Evolutionary conservation across 768 basidiomycete genomes (phyloP), one percentile per base, ranked within the genome.

Genomic region (Imleria badia): DNA sequence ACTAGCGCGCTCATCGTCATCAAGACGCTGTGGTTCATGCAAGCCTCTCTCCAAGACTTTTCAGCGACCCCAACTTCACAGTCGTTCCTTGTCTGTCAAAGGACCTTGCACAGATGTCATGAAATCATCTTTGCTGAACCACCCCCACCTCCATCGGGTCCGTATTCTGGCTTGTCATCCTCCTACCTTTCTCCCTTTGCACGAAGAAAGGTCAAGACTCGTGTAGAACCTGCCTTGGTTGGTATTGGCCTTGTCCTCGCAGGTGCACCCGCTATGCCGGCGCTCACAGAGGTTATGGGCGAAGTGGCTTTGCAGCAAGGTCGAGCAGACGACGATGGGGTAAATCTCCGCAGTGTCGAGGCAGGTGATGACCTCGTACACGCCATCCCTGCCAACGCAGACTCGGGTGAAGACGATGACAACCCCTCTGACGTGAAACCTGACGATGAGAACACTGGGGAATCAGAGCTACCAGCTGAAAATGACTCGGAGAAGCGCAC

Each of bases 1-100:
- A 50, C 38, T 40, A 55, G 51, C 22, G 20, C 45, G 15, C 60
- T 64, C 33, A 61, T 45, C 26, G 22, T 26, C 45, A 22, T 23
- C 9, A 67, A 95, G 94, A 98, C 97, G 0, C 75, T 99, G 42
- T 98, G 96, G 94, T 97, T 95, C 73, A 95, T 98, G 89, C 97
- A 98, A 81, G 92, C 96, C 15, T 85, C 90, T 26, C 78, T 99
- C 19, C 84, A 83, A 53, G 97, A 99, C 71, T 78, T 98, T 9
- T 81, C 55, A 44, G 55, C 61, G 11, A 40, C 63, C 72, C 42
- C 78, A 14, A 81, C 84, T 45, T 86, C 92, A 3, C 81, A 75
- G 40, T 91, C 94, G 1, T 98, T 98, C 73, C 75, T 83, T 45
- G 88, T 96, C 54, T 98, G 97, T 70, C 93, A 95, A 72, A 84